Evolutionary conservation across 805 yeast genomes (phyloP), one percentile per base, ranked within the genome.

Genomic region (Yarrowia sp.): DNA sequence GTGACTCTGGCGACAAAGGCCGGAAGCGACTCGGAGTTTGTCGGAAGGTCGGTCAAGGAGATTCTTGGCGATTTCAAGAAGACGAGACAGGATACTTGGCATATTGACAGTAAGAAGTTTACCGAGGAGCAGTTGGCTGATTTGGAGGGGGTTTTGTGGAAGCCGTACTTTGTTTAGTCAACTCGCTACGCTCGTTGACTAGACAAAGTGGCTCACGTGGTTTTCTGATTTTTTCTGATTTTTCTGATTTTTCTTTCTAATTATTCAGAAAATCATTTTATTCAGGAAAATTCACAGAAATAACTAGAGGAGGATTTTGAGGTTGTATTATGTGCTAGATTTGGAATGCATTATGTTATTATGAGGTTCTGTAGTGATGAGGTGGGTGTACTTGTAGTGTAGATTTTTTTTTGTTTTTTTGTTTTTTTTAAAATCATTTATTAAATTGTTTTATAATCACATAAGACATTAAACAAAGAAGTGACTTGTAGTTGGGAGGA

Each of bases 81-180:
- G 79, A 86, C 91, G 7, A 85, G 98, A 71, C 96, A 93, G 69
- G 99, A 94, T 73, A 92, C 98, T 0, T 94, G 99, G 99, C 96
- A 91, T 73, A 85, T 92, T 69, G 99, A 94, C 75, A 84, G 89
- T 69, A 82, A 82, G 71, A 86, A 84, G 14, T 95, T 94, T 76
- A 86, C 87, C 9, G 85, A 83, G 60, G 91, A 88, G 5, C 96
- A 94, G 77, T 80, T 92, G 63, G 95, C 92, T 74, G 97, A 92
- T 75, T 79, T 94, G 53, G 99, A 94, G 76, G 99, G 99, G 49
- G 97, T 94, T 4, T 78, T 93, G 34, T 89, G 97, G 90, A 89
- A 90, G 76, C 91, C 96, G 75, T 94, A 95, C 75, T 93, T 92
- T 77, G 92, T 94, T 5, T 53, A 44, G 30, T n/a, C n/a, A n/a